phyloP scores from a whole-genome alignment of 805 yeast genomes.

The Wickerhamiella nectarea region DNA sequence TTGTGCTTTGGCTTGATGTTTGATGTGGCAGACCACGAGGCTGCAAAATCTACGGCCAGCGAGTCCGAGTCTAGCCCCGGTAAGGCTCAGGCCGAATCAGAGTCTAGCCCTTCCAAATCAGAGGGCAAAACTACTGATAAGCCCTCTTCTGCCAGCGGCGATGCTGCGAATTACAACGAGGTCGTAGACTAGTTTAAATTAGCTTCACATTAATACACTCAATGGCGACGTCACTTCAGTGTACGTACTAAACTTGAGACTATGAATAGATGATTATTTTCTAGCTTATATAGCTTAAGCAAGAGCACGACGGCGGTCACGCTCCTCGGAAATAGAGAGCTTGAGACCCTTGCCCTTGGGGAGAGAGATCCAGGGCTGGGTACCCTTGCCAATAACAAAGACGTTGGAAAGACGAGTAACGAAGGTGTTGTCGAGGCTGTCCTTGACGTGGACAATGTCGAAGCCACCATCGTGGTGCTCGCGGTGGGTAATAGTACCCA shows the following conservation, averaged over 20 bases:
- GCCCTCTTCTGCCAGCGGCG: too few relatives aligned
- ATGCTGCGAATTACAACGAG: too few relatives aligned
- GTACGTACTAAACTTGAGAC: too few relatives aligned
- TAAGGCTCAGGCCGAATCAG: too few relatives aligned
- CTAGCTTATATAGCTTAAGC: conserved; percentile 22
- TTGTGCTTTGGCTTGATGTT: conserved; percentile 22
- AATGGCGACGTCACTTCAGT: too few relatives aligned
- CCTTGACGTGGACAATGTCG: conserved; percentile 95
- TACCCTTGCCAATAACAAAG: conserved; percentile 89
- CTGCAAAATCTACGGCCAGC: neutral
- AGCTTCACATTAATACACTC: too few relatives aligned
- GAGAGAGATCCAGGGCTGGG: conserved; percentile 84
- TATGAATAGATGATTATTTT: conserved; percentile 5
- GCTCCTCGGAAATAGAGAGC: conserved; percentile 90
- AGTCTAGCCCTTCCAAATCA: too few relatives aligned
- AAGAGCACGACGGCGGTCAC: conserved; percentile 95
- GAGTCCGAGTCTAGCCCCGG: too few relatives aligned
- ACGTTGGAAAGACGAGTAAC: conserved; percentile 91
- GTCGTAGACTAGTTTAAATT: too few relatives aligned
- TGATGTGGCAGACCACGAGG: conserved; percentile 9
- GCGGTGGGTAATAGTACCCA: conserved; percentile 90
- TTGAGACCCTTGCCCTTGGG: conserved; percentile 99
- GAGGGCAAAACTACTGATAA: too few relatives aligned
- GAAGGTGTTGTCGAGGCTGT: conserved; percentile 84
- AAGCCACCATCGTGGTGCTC: conserved; percentile 98